Base-by-base conservation (phyloP, 257 asterid species). In the Rubia yunnanensis region DNA sequence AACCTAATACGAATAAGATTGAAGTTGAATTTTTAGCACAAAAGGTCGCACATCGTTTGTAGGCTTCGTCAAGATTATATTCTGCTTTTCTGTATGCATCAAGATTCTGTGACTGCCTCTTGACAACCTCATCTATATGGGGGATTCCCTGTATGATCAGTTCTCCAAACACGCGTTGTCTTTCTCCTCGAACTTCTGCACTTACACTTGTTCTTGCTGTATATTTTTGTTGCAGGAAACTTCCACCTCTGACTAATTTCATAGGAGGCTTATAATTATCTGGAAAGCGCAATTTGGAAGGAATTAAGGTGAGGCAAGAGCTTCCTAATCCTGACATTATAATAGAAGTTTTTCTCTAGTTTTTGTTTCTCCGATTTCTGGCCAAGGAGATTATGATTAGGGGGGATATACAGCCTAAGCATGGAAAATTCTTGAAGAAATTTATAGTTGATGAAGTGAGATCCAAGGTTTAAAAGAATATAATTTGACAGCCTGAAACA, bases 1-100 rank as follows among this genome's bases (percentile, higher is more conserved):
- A 26, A 87, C 89, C 92, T 63, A 88, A 72, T 77, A 82, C 84
- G 78, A 88, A 86, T 8, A 92, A 9, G 96, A 95, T 74, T 86
- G 77, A n/a, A n/a, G n/a, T n/a, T n/a, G n/a, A n/a, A n/a, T n/a
- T n/a, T 76, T 84, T 95, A 34, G 82, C 86, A 78, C 96, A 88
- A 23, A 88, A 73, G 10, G 78, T 85, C 66, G 78, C 82, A 80
- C 95, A 88, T 70, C 85, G 64, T 14, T 72, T 80, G 65, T 88
- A 88, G 0, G 87, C 80, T 69, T 88, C 92, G 49, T 83, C 85
- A 70, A 86, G 88, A 68, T 70, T 46, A 67, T 79, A 86, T 57
- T 32, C 70, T 28, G 84, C 77, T 57, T 50, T 81, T 26, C 48
- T 28, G 44, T 61, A 32, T 59, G 36, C 50, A 58, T 67, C 73